A percentile compares a stretch with the other conserved stretches of the same genome.
Evolutionary conservation across 305 asterid genomes (phyloP).

Genomic region (Fraxinus floribunda): DNA sequence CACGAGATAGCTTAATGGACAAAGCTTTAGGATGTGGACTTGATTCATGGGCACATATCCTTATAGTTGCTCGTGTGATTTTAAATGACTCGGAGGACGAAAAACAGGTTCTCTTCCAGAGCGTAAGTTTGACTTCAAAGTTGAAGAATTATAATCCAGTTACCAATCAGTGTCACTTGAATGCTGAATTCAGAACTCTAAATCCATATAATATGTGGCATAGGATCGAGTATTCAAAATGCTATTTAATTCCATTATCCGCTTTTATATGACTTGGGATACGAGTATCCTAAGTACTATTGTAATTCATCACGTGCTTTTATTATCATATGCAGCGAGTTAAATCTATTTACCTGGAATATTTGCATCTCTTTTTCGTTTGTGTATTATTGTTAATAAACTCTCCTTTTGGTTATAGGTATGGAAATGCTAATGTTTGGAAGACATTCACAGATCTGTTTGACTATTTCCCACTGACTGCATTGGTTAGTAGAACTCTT

Average conservation of each 20-base stretch:
- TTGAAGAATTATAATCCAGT: background rate
- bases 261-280: background rate
- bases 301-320: background rate
- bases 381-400: background rate
- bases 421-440: constrained; percentile 80
- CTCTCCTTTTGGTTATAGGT: constrained; percentile 37
- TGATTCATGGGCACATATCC: background rate
- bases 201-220: background rate
- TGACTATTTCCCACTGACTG: constrained; percentile 75
- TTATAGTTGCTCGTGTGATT: background rate
- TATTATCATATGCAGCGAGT: background rate
- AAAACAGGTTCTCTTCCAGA: background rate
- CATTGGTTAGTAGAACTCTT: constrained; percentile 48
- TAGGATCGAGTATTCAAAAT: background rate
- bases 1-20: background rate
- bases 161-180: background rate
- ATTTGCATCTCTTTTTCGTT: constrained; percentile 9
- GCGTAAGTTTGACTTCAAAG: background rate
- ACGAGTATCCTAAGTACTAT: background rate
- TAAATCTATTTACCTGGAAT: background rate
- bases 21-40: background rate
- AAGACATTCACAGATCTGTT: constrained; percentile 76
- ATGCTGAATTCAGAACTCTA: background rate
- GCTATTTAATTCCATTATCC: background rate
- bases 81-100: background rate